Evolutionary conservation across 1,284 basidiomycete genomes (phyloP), one percentile per base, ranked within the genome.

Genomic region (Heterobasidion parviporum): DNA sequence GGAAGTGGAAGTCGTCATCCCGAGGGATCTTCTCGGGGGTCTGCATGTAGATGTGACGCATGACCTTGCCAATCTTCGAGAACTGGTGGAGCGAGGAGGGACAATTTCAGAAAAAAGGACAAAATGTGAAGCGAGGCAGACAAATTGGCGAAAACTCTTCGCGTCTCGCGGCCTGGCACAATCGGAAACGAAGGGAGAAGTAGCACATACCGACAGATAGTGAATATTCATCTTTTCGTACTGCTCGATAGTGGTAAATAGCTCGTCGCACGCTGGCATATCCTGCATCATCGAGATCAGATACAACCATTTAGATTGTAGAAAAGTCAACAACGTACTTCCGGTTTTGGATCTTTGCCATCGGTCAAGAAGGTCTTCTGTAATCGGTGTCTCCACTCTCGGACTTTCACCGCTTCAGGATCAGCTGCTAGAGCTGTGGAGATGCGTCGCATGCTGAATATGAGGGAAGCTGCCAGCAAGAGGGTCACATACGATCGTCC

Each of bases 11-110:
- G 68, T 96, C 86, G 41, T 83, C 85, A 65, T 98, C 89, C 56
- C 85, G 78, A 12, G 95, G 93, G 26, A 97, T 85, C 65, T 77
- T 81, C 18, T 80, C 79, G 45, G 74, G 74, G 16, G 74, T 60
- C 18, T 95, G 77, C 34, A 84, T 79, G 48, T 89, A 80, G 64
- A 98, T 95, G 72, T 94, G 92, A 67, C 94, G 91, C 91, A 98
- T 95, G 53, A 99, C 95, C 74, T 98, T 98, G 73, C 91, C 93
- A 66, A 98, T 97, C 78, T 98, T 98, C 60, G 95, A 95, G 75
- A 86, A 89, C 83, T 93, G 68, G 52, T 4, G 55, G 18, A 53
- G 49, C 38, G 45, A 41, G 14, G 46, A 53, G n/a, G 12, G n/a
- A 34, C 45, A 33, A 6, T 53, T 15, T 32, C 15, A 34, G 35